Base-by-base conservation (phyloP, 495 filamentous ascomycete species). In the Neurospora tetraspora region DNA sequence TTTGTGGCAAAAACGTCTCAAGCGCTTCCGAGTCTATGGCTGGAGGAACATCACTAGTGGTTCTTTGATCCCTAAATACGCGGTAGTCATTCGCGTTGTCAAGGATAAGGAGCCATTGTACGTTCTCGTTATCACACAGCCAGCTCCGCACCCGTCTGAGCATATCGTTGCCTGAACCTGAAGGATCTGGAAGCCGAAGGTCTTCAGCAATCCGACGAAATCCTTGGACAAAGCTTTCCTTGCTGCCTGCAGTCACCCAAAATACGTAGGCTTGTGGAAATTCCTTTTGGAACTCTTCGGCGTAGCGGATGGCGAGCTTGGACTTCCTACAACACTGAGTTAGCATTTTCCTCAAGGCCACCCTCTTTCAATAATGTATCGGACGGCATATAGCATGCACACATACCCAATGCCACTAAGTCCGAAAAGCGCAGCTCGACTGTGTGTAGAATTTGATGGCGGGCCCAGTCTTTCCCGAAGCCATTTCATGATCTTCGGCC, bases 181-280 rank as follows among this genome's bases (percentile, higher is more conserved):
- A 31, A 9, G 42, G 14, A 7, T 12, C 3, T 0, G 23, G 10
- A 5, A 73, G 18, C 6, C 16, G 4, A 3, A 73, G 43, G 12
- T 18, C 7, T 1, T 70, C 43, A 23, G 68, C 23, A 9, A 73
- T 23, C 27, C 77, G 3, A 68, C 68, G 20, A 86, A 76, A 83
- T 77, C 86, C 73, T 80, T 74, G 34, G 78, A 69, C 16, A 86
- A 79, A 7, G 83, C 80, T 72, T 80, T 82, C 78, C 37, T 65
- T 69, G 47, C 76, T 84, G 69, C 82, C 82, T 5, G 82, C 81
- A 74, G 84, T 81, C 10, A 87, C 75, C 86, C 87, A 88, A 75
- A 88, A 85, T 10, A 88, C 81, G 80, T 80, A 85, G 31, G 31
- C 31, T 34, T 27, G 81, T 86, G 43, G 43, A 5, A 4, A 11